phyloP scores from a whole-genome alignment of 108 stramenopile species.

The Cylindrotheca fusiformis region DNA sequence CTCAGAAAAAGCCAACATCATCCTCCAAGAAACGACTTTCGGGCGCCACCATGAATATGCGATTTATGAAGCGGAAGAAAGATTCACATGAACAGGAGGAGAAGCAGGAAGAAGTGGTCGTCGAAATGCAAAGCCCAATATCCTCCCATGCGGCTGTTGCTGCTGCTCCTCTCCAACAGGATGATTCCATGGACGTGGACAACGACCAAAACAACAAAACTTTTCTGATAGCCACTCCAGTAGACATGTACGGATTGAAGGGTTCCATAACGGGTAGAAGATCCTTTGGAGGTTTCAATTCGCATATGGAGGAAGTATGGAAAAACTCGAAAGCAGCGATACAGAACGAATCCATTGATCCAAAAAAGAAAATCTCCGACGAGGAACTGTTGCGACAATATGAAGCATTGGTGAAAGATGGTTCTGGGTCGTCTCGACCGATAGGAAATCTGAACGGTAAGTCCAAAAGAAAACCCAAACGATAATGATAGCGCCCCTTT shows the following conservation, averaged over 20 bases:
- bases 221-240: conserved; percentile 34
- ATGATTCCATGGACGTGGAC: conserved; percentile 17
- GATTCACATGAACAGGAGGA: conserved; percentile 20
- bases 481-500: no score
- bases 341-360: neutral
- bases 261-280: conserved; percentile 68
- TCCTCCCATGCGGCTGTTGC: neutral
- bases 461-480: conserved; percentile 13
- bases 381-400: conserved; percentile 71
- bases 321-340: conserved; percentile 30
- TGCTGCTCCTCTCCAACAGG: neutral
- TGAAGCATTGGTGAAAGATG: conserved; percentile 53
- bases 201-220: conserved; percentile 12
- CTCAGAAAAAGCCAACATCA: conserved; percentile 3
- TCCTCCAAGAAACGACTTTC: conserved; percentile 51
- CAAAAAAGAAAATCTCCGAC: conserved; percentile 47
- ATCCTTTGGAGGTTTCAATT: conserved; percentile 71
- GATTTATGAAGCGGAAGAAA: conserved; percentile 78
- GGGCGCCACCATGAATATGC: conserved; percentile 83
- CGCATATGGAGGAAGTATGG: conserved; percentile 53
- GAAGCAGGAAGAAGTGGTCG: conserved; percentile 1
- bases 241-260: conserved; percentile 67
- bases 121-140: neutral
- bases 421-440: conserved; percentile 10
- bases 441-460: conserved; percentile 22